Evolutionary conservation across 345 rosid genomes (phyloP), one percentile per base, ranked within the genome.

Genomic region (Salix koriyanagi): DNA sequence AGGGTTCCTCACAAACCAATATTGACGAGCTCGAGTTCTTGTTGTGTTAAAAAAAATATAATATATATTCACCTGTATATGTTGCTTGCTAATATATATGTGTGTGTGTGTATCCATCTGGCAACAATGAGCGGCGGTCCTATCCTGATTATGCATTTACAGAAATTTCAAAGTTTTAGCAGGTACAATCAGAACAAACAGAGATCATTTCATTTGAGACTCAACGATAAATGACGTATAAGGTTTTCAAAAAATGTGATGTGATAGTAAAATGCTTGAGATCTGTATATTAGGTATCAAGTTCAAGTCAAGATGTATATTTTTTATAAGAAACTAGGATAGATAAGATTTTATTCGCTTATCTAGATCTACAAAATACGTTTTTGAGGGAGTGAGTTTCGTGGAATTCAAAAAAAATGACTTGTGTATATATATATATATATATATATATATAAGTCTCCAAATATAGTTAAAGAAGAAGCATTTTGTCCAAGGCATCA

Each of bases 371-470:
- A 32, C 0, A 32, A 32, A 32, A 32, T 32, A 32, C 5, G 0
- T 4, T 32, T 32, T 4, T 0, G 0, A 3, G 34, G 0, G 4
- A 0, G 4, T 32, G 34, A 32, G 5, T 32, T 32, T 32, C 34
- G 34, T 54, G 23, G 1, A 4, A 19, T 19, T 0, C 0, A 30
- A 2, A 30, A 2, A 30, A 30, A 30, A 30, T 30, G 32, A 30
- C 32, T 1, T 28, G 28, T 28, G 28, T n/a, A n/a, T n/a, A n/a
- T n/a, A n/a, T n/a, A n/a, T n/a, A n/a, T n/a, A n/a, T n/a, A n/a
- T n/a, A n/a, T n/a, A n/a, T n/a, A n/a, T n/a, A 2, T 7, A n/a
- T 52, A 52, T 2, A 19, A 52, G 60, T 2, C 60, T 52, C 23
- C 60, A 52, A 0, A 52, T 54, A 54, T 19, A 54, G 60, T 19